Conservation (phyloP, 2,329 filamentous ascomycete genomes). For the Fusarium sp. region DNA sequence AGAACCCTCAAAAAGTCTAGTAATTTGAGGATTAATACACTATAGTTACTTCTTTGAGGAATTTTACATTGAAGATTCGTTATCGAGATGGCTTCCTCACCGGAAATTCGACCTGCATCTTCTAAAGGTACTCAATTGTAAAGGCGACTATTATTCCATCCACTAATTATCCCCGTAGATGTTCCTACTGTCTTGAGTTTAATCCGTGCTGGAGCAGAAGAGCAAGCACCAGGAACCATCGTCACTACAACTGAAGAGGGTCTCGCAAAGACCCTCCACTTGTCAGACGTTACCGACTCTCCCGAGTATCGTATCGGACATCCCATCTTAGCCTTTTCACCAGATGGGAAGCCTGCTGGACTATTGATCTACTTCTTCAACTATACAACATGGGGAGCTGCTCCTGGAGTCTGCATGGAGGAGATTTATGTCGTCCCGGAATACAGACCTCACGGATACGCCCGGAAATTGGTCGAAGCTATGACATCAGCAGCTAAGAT, state of each 20-base stretch:
- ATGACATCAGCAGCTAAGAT: background rate
- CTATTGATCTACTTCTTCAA: conserved; percentile 5
- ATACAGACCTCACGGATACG: conserved; percentile 4
- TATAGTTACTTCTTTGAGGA: rapidly evolving
- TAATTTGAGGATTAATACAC: background rate
- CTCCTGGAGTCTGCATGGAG: conserved; percentile 5
- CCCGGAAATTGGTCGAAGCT: background rate
- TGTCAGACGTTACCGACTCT: background rate
- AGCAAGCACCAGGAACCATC: background rate
- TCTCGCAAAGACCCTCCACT: background rate
- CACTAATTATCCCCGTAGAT: background rate
- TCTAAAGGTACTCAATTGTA: background rate
- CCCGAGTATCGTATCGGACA: background rate
- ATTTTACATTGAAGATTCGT: too few species aligned
- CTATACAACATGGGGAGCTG: conserved; percentile 4
- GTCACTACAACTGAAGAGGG: background rate
- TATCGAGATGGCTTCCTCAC: background rate
- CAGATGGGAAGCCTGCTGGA: background rate
- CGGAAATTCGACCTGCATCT: background rate
- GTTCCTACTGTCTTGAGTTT: background rate
- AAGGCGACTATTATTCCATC: too few species aligned
- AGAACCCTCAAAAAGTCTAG: rapidly evolving
- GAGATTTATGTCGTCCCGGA: background rate
- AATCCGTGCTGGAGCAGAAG: background rate
- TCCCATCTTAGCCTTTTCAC: background rate